phyloP scores from a whole-genome alignment of 306 rosid genomes.

The Vachellia pachyceras region DNA sequence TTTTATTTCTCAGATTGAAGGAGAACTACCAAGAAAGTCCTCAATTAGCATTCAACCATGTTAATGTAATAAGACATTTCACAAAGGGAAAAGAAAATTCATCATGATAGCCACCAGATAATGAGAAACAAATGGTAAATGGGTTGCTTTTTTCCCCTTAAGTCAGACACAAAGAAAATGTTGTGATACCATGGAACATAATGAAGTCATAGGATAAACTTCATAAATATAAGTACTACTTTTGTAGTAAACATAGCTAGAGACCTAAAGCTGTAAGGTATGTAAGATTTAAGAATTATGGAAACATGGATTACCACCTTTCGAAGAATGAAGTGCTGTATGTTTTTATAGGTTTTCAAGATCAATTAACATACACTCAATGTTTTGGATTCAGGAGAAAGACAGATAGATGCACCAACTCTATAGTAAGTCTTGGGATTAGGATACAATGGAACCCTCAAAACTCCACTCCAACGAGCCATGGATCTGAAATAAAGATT shows the following conservation, averaged over 20 bases:
- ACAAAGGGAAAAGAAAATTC: background rate
- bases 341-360: background rate
- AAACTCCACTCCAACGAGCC: conserved; percentile 87
- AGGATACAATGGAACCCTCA: conserved; percentile 66
- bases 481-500: conserved; percentile 42
- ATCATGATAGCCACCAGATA: background rate
- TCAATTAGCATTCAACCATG: conserved; percentile 28
- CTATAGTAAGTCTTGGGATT: conserved; percentile 48
- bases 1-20: conserved; percentile 5
- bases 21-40: background rate
- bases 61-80: background rate
- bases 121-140: background rate
- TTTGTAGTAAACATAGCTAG: background rate
- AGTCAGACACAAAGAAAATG: background rate
- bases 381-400: conserved; percentile 59
- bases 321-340: background rate
- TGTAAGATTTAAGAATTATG: background rate
- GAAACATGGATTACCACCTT: conserved; percentile 11
- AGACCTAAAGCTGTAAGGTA: conserved; percentile 1
- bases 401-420: conserved; percentile 83
- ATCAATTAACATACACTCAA: conserved; percentile 53
- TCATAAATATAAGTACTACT: conserved; percentile 1
- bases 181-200: background rate
- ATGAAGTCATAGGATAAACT: conserved; percentile 13
- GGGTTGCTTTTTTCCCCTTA: conserved; percentile 8